Evolutionary conservation across 805 yeast genomes (phyloP).

Genomic region (Yueomyces sp.): DNA sequence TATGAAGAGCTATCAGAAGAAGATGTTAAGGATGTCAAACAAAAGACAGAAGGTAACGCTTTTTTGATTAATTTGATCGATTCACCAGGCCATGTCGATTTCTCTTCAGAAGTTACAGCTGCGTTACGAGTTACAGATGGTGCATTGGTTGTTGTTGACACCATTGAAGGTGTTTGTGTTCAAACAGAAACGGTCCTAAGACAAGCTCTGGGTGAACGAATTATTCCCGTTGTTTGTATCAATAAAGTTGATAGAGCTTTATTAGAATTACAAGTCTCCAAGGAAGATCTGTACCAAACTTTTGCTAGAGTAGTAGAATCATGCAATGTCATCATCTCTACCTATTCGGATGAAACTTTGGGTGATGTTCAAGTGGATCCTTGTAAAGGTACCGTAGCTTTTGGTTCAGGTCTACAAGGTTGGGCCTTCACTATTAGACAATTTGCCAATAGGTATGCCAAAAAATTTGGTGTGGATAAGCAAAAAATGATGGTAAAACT

Average conservation of each 20-base stretch:
- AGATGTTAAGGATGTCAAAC: constrained; percentile 81
- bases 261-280: constrained; percentile 95
- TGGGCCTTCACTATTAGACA: constrained; percentile 99
- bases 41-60: constrained; percentile 76
- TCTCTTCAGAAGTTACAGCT: constrained; percentile 99
- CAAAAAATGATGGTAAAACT: constrained; percentile 96
- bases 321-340: constrained; percentile 94
- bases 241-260: constrained; percentile 99
- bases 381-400: constrained; percentile 97
- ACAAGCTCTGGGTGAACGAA: constrained; percentile 98
- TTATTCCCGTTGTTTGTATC: constrained; percentile 95
- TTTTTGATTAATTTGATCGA: constrained; percentile 97
- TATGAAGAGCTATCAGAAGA: constrained; percentile 73
- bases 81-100: constrained; percentile 99
- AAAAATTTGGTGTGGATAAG: constrained; percentile 99
- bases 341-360: constrained; percentile 77
- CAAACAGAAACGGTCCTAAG: constrained; percentile 99
- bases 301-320: constrained; percentile 98
- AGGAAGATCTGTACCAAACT: constrained; percentile 98
- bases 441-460: constrained; percentile 94
- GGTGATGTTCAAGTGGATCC: constrained; percentile 99
- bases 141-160: constrained; percentile 98
- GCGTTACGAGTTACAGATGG: constrained; percentile 99
- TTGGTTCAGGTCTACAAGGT: constrained; percentile 99
- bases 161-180: constrained; percentile 99